Evolutionary conservation across 1,284 basidiomycete genomes (phyloP), one percentile per base, ranked within the genome.

Genomic region (Trametes polyzona): DNA sequence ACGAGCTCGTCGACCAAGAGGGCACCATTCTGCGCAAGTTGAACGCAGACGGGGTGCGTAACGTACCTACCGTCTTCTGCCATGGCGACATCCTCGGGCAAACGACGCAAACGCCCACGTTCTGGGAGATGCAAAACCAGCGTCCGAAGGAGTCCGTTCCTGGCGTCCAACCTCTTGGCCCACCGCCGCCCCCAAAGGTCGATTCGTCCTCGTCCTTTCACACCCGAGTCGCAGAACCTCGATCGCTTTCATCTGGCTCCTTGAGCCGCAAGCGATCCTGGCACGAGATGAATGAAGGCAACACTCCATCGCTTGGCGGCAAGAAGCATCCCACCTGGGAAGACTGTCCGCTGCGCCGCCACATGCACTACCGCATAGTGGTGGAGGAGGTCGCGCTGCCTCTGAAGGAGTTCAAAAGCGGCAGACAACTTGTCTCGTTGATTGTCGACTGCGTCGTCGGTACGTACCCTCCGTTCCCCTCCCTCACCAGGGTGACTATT

Each of bases 21-120:
- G 62, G 58, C 16, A 39, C 52, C 17, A 23, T 48, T 0, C 50
- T 61, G 9, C 21, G 5, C 1, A 4, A 32, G n/a, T 33, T 63
- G 12, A 58, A 63, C 33, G 9, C 35, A 10, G 39, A 27, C 3
- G 21, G 27, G 0, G 51, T 62, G 3, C 12, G 2, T 2, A 16
- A 59, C 17, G 52, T 57, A 7, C 61, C 61, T 2, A 59, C 57
- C 3, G 41, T 59, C 3, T 19, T 55, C 19, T 62, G 58, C 19
- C 57, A 62, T n/a, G 61, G 57, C 9, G 58, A 62, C 16, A 52
- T 62, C 26, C 32, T 14, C 4, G 43, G 35, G 10, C 60, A 43
- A 26, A 35, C 16, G 4, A 49, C 27, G 2, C 24, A 17, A 12
- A 49, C 47, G 10, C 47, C 47, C 2, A 12, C 27, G 7, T 19